phyloP scores from a whole-genome alignment of 306 rosid genomes.

The Lablab purpureus region DNA sequence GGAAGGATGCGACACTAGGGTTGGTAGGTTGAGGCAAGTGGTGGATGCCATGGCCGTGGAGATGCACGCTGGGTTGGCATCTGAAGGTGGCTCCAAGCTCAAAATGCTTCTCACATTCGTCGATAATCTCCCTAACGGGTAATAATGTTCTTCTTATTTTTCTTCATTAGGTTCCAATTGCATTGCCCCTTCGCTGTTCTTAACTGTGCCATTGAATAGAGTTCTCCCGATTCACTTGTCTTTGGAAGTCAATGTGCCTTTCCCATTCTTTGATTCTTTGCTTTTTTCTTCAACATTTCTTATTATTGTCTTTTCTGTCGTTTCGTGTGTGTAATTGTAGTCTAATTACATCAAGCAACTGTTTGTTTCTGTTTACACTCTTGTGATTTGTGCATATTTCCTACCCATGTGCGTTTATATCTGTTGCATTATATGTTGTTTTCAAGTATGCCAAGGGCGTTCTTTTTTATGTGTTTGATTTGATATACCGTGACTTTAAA shows the following conservation, averaged over 20 bases:
- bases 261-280: slow-evolving; percentile 3
- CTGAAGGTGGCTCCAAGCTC: slow-evolving; percentile 98
- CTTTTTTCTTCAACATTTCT: background rate
- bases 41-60: slow-evolving; percentile 97
- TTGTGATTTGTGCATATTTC: background rate
- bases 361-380: slow-evolving; percentile 10
- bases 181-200: slow-evolving; percentile 29
- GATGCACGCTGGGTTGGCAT: slow-evolving; percentile 99
- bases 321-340: background rate
- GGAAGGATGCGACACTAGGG: slow-evolving; percentile 70
- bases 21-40: slow-evolving; percentile 79
- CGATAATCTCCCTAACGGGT: slow-evolving; percentile 92
- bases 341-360: background rate
- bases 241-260: background rate
- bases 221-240: background rate
- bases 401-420: background rate
- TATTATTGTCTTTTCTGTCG: slow-evolving; percentile 20
- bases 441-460: slow-evolving; percentile 10
- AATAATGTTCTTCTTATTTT: slow-evolving; percentile 34
- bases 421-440: background rate
- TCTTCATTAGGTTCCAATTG: background rate
- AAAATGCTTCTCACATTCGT: slow-evolving; percentile 95
- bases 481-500: background rate
- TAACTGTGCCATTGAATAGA: slow-evolving; percentile 47
- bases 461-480: background rate